Percentiles rank a stretch among this genome's conserved stretches.
Conservation (phyloP, 176 grass and related monocot genomes). For the Oryza longistaminata region DNA sequence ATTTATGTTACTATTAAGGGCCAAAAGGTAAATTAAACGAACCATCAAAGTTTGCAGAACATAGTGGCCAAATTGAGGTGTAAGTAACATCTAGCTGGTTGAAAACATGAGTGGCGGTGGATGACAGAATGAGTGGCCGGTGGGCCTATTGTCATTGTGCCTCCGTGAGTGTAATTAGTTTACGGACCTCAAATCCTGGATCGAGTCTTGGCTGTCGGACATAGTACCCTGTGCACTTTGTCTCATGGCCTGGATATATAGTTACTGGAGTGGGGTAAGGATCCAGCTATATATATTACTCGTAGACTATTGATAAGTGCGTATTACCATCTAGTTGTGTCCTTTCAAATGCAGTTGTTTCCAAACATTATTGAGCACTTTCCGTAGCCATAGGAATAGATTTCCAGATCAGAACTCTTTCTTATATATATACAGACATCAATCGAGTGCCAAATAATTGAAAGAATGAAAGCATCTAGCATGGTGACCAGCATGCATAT, state of each 20-base stretch:
- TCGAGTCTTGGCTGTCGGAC: neutral
- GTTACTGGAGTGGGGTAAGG: neutral
- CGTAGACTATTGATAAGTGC: neutral
- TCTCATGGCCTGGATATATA: conserved; percentile 22
- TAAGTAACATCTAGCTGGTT: neutral
- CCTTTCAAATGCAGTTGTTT: neutral
- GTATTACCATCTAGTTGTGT: neutral
- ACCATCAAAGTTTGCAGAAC: neutral
- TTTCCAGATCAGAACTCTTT: neutral
- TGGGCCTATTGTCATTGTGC: conserved; percentile 16
- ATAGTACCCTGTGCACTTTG: conserved; percentile 30
- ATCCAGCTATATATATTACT: neutral
- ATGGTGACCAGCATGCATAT: neutral
- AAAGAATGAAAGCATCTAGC: neutral
- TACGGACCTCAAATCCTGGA: conserved; percentile 21
- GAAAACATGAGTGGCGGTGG: conserved; percentile 15
- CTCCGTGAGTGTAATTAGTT: conserved; percentile 11
- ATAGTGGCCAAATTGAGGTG: neutral
- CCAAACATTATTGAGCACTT: neutral
- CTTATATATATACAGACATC: neutral
- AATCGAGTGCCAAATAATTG: neutral
- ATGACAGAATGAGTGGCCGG: conserved; percentile 7
- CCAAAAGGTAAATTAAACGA: neutral
- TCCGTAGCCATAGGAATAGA: neutral
- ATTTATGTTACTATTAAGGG: neutral